A percentile compares a stretch with the other conserved stretches of the same genome.
These are phyloP conservation scores for Paecilomyces niveus DNA, from an alignment of 2,329 filamentous ascomycete species.

Conservation along the genomic window DNA sequence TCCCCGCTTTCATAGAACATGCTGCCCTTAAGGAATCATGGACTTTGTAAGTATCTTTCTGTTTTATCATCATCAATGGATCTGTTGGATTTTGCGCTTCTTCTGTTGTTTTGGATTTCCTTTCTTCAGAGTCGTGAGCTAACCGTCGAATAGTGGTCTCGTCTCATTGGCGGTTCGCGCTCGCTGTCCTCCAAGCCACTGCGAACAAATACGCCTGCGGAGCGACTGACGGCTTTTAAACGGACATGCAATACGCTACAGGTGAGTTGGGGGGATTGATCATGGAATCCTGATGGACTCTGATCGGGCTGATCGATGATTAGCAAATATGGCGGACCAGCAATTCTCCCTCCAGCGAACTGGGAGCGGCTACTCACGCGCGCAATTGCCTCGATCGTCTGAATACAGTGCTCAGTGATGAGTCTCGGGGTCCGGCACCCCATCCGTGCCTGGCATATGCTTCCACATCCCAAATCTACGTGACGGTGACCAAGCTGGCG, in stretches of 20 bases:
- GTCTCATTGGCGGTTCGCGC: constrained; percentile 53
- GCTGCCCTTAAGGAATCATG: constrained; percentile 28
- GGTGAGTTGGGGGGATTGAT: constrained; percentile 1
- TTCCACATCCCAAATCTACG: constrained; percentile 79
- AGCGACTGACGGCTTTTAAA: constrained; percentile 56
- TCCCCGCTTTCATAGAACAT: constrained; percentile 10
- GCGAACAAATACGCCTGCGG: constrained; percentile 48
- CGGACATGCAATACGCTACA: constrained; percentile 47
- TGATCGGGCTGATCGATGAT: background rate
- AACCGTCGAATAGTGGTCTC: constrained; percentile 45
- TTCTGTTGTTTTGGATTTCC: background rate
- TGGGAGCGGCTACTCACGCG: constrained; percentile 43
- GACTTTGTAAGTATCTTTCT: constrained; percentile 37
- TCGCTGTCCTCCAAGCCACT: constrained; percentile 41
- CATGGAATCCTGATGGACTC: background rate
- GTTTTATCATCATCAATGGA: background rate
- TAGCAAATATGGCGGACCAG: constrained; percentile 56
- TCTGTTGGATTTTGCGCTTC: background rate
- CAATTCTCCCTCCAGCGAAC: constrained; percentile 44
- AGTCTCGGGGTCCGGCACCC: constrained; percentile 77
- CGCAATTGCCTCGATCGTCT: constrained; percentile 50
- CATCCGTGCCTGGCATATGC: constrained; percentile 89
- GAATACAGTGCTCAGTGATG: constrained; percentile 70
- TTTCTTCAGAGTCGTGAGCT: background rate
- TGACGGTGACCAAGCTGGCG: constrained; percentile 82